Conservation (phyloP, 2,329 filamentous ascomycete species). For the Apiospora rasikravindrae region DNA sequence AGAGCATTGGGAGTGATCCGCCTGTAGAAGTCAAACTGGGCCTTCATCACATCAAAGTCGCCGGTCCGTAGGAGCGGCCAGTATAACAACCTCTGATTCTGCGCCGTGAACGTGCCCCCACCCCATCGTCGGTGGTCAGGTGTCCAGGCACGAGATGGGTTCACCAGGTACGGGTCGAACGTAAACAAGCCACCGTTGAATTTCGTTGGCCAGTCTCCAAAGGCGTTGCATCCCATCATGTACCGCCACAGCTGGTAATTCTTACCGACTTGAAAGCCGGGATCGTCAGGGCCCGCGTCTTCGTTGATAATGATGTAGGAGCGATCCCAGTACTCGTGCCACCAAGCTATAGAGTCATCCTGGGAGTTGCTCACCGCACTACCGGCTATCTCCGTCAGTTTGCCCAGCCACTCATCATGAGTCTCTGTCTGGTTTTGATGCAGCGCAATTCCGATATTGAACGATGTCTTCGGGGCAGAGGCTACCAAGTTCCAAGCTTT, state of each 20-base stretch:
- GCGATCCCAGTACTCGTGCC: slow-evolving; percentile 18
- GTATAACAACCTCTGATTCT: slow-evolving; percentile 20
- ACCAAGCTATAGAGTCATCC: slow-evolving; percentile 9
- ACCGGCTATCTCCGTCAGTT: neutral
- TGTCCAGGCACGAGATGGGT: neutral
- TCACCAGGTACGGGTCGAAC: slow-evolving; percentile 17
- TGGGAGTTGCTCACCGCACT: neutral
- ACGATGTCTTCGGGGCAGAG: neutral
- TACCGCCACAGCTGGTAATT: slow-evolving; percentile 20
- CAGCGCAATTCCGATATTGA: slow-evolving; percentile 14
- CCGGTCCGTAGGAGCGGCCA: slow-evolving; percentile 19
- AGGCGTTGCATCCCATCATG: slow-evolving; percentile 21
- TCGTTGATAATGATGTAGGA: slow-evolving; percentile 19
- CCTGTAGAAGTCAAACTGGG: slow-evolving; percentile 20
- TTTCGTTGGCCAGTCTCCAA: slow-evolving; percentile 16
- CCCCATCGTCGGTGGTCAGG: slow-evolving; percentile 19
- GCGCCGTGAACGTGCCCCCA: slow-evolving; percentile 19
- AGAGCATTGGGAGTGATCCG: slow-evolving; percentile 15
- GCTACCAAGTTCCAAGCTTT: slow-evolving; percentile 14
- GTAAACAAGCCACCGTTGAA: slow-evolving; percentile 21
- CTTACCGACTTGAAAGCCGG: slow-evolving; percentile 15
- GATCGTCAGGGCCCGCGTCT: slow-evolving; percentile 17
- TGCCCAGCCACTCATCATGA: slow-evolving; percentile 10
- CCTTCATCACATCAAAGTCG: slow-evolving; percentile 19
- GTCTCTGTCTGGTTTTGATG: slow-evolving; percentile 16